A percentile compares a stretch with the other conserved stretches of the same genome.
Conservation (phyloP, 176 grass and related monocot species). For the Sorghum bicolor region DNA sequence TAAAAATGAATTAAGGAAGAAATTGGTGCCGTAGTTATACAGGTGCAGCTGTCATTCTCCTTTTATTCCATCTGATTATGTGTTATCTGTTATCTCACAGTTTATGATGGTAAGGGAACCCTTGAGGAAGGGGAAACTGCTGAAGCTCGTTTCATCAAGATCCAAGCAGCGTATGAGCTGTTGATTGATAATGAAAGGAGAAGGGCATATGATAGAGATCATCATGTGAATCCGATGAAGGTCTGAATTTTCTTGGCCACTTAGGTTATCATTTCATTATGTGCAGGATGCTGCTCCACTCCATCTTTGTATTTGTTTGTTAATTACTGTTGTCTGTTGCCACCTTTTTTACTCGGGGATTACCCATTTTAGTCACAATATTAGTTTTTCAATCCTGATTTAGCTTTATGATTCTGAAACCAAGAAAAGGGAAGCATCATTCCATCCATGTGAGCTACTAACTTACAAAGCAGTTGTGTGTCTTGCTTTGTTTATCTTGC, state of each 20-base stretch:
- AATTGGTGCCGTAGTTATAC: background rate
- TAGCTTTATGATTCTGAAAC: background rate
- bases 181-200: slow-evolving; percentile 83
- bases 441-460: background rate
- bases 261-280: slow-evolving; percentile 14
- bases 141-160: slow-evolving; percentile 96
- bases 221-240: slow-evolving; percentile 96
- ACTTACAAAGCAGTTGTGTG: background rate
- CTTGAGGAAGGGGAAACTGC: slow-evolving; percentile 96
- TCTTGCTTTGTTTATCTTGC: background rate
- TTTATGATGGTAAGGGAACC: slow-evolving; percentile 89
- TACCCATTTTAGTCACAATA: background rate
- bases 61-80: slow-evolving; percentile 39
- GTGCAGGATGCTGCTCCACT: background rate
- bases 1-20: background rate
- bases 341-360: background rate
- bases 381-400: background rate
- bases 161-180: slow-evolving; percentile 98
- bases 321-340: background rate
- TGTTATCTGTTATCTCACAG: slow-evolving; percentile 30
- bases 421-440: background rate
- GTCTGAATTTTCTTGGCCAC: slow-evolving; percentile 31
- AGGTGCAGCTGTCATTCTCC: background rate
- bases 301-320: slow-evolving; percentile 1
- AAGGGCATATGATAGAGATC: slow-evolving; percentile 71